Base-by-base conservation (phyloP, 805 yeast species). In the Zygosaccharomyces kombuchaensis region DNA sequence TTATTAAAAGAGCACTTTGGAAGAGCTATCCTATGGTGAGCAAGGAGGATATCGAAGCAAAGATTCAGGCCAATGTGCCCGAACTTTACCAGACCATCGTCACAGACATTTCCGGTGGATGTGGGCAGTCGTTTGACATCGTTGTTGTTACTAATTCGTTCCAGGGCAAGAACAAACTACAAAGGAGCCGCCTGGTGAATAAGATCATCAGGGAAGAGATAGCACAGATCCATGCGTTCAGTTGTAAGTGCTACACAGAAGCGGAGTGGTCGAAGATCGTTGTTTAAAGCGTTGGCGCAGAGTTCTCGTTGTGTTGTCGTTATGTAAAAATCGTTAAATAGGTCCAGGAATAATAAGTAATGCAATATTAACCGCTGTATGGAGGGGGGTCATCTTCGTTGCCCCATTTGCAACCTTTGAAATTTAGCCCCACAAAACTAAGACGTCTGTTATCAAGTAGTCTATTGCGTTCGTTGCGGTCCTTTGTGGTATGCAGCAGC, bases 111-210 rank as follows among this genome's bases (percentile, higher is more conserved):
- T 72, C 82, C 36, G 95, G 95, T 12, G 99, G 99, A 1, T 93
- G 99, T 68, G 99, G 99, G 4, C 96, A 91, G 65, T 96, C 98
- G 2, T 91, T 90, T 66, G 96, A 95, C 31, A 96, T 89, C 27
- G 77, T 87, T 6, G 90, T 95, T 22, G 96, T 93, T 8, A 67
- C 82, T 5, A 74, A 79, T 36, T 60, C 72, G 17, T 93, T 95
- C 65, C 65, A 73, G 48, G 93, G 93, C 19, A 87, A 88, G 68
- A 88, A 87, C 68, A 86, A 85, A 63, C 72, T 93, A 40, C 78
- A 81, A 72, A 77, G 99, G 60, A 96, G 91, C 57, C 73, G 98
- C 54, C 58, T 89, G 54, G 96, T 95, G 39, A 93, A 93, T 65
- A 71, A 63, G 26, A 81, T 85, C 1, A 72, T 93, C 51, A 82